Evolutionary conservation across 2,329 filamentous ascomycete species (phyloP), one percentile per base, ranked within the genome.

Genomic region (Trichoderma atrobrunneum): DNA sequence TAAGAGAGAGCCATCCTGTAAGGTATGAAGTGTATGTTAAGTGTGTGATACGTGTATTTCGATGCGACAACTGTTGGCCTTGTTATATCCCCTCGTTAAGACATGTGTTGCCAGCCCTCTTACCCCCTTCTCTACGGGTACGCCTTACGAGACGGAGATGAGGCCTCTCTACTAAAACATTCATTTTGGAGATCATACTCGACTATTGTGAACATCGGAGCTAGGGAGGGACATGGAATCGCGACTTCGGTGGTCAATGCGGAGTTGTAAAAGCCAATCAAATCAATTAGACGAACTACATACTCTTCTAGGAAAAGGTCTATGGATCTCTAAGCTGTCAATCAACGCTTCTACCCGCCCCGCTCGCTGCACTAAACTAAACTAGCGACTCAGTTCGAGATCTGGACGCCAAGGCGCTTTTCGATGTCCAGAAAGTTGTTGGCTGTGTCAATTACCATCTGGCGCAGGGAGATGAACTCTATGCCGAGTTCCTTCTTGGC

Each of bases 391-490:
- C 10, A 54, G 18, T 63, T 36, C 16, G 26, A 16, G 48, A 18
- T 39, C 30, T 39, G 59, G 10, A 32, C n/a, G n/a, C 30, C 39
- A 28, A 70, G 43, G 10, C 18, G 28, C 59, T 39, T 63, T 56
- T 70, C 67, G 3, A 70, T 28, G 3, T 36, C 43, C 48, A 70
- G 32, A 26, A 70, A 51, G 12, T 70, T 70, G 30, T 39, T 70
- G 12, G 67, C 67, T n/a, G 67, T 70, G 11, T 70, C 67, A 56
- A 70, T 30, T 0, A 70, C 67, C 32, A 70, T 56, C 18, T 70
- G 36, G 7, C 59, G 59, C 5, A 70, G 43, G 3, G 67, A 24
- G 11, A 63, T 70, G 30, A 70, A 70, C 3, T 70, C 59, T 43
- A 70, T 70, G 28, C 68, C 68, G n/a, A 70, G 59, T 32, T 70